These are phyloP conservation scores for Pichia phayaonensis DNA, from an alignment of 805 yeast species.

Conservation along the genomic window DNA sequence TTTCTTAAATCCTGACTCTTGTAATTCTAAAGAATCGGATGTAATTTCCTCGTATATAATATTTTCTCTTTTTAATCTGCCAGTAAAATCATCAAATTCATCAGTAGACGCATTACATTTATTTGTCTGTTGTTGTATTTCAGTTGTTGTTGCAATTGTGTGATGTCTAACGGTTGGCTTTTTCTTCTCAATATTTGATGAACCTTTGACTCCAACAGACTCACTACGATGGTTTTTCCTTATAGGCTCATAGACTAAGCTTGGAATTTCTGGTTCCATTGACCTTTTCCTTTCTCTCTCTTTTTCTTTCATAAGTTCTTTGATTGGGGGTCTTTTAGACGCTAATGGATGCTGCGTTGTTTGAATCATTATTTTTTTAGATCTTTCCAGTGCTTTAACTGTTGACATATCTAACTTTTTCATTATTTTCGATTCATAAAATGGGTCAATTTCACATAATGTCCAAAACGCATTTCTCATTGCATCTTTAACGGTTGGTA, in stretches of 20 bases:
- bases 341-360: not conserved
- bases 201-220: not conserved
- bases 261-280: conserved; percentile 7
- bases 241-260: not conserved
- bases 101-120: not conserved
- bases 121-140: not conserved
- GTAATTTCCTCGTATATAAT: conserved; percentile 19
- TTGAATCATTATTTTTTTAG: conserved; percentile 22
- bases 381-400: conserved; percentile 54
- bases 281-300: conserved; percentile 11
- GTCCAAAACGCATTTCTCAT: conserved; percentile 74
- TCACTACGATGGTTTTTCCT: not conserved
- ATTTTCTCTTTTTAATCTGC: conserved; percentile 16
- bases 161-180: not conserved
- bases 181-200: not conserved
- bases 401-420: conserved; percentile 36
- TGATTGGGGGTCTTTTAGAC: conserved; percentile 37
- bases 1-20: conserved; percentile 16
- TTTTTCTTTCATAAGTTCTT: conserved; percentile 39
- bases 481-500: conserved; percentile 68
- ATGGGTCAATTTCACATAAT: conserved; percentile 46
- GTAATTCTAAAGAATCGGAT: conserved; percentile 17
- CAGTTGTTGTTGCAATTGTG: not conserved
- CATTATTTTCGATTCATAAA: conserved; percentile 35
- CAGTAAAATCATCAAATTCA: conserved; percentile 16